Evolutionary conservation across 169 alveolate genomes (phyloP), one percentile per base, ranked within the genome.

Genomic region (Plasmodium malariae): DNA sequence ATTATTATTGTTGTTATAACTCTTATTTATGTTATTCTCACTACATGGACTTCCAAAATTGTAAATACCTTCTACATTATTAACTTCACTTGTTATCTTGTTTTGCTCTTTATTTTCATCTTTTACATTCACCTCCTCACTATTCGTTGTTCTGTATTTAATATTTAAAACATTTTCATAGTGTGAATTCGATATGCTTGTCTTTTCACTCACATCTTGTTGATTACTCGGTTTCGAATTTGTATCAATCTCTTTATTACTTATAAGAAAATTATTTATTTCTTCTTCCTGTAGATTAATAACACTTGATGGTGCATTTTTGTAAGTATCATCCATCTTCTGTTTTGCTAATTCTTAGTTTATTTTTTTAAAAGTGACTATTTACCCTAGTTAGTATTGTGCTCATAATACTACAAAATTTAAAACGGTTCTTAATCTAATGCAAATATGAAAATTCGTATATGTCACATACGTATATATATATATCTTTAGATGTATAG

Each of bases 261-360:
- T 74, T 43, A 55, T 3, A 9, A 45, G 28, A 34, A 57, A 21
- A 45, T 57, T 55, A 74, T 55, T 74, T 43, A 11, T 6, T n/a
- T 40, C 88, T 21, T 19, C 1, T 45, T 74, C 48, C n/a, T 24
- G 48, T 30, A 19, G 2, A 11, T 19, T 37, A 17, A 34, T 43
- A 0, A 32, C 49, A 21, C 57, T 28, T 34, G 28, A 4, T 5
- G 54, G 19, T 40, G 28, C 88, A 54, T 62, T 17, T 30, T 57
- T 55, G 65, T 57, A 48, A 9, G 30, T 43, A n/a, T 12, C 60
- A 43, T 74, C 73, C 88, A 74, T 74, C 9, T 74, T 74, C 65
- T 1, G 57, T 32, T 12, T 21, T n/a, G n/a, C n/a, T n/a, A n/a
- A n/a, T n/a, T n/a, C n/a, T n/a, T n/a, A n/a, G n/a, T n/a, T n/a